Base-by-base conservation (phyloP, 192 early-diverging fungal genomes). In the Coemansia sp. region DNA sequence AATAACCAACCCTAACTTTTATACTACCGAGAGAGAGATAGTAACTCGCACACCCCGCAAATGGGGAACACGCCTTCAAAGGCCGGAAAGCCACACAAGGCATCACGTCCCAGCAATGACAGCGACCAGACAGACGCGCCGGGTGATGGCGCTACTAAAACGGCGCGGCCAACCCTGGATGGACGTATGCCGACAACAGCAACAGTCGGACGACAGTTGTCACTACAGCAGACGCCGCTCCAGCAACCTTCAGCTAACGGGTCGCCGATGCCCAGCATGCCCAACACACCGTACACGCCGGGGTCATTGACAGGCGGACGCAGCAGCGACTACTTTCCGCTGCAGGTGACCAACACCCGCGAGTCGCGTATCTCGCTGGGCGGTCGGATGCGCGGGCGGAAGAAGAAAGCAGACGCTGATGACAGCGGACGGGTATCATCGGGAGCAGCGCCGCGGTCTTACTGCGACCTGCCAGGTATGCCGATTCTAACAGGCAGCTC, bases 1-100 rank as follows among this genome's bases (percentile, higher is more conserved):
- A 56, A 31, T 31, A 61, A 49, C 49, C 21, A 51, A 22, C 25
- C 28, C 8, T 8, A 28, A n/a, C 51, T 49, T 64, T 32, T 64
- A 47, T 49, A 26, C 23, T 9, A 4, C 30, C 8, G 22, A 28
- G 19, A 49, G 32, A 26, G 38, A 44, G 16, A 44, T 14, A 6
- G 32, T 34, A 34, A 10, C 7, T 10, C 1, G 4, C 21, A 22
- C 23, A 22, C 52, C 52, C 52, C 27, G 7, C 52, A 53, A 53
- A 79, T 79, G 76, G 76, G 76, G 23, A 79, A 79, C 68, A 49
- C 71, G 38, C 76, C 76, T 19, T 79, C 76, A 26, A 79, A 79
- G 61, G 62, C 47, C 48, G 50, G 60, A 19, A 69, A 65, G 64
- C 22, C 71, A 54, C 76, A 60, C 38, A 71, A 54, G 58, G 19